phyloP scores from a whole-genome alignment of 179 eudicot genomes.

The Beta macrorhiza region DNA sequence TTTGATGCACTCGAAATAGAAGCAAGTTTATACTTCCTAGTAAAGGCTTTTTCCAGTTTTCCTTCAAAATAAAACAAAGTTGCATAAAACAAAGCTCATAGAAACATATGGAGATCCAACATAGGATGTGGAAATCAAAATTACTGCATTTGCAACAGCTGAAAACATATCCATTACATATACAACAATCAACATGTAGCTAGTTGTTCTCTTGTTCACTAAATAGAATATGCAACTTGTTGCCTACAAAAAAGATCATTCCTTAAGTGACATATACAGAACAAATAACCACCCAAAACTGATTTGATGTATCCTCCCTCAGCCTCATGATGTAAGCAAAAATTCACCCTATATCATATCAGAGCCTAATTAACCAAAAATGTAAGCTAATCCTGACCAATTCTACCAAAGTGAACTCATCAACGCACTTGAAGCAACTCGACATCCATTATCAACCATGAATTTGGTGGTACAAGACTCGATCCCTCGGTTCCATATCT shows the following conservation, averaged over 20 bases:
- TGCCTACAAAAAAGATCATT: background rate
- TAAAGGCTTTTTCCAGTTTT: no score
- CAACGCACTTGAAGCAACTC: conserved; percentile 45
- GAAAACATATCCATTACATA: no score
- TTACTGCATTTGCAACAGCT: no score
- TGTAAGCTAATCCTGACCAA: conserved; percentile 1
- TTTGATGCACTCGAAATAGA: no score
- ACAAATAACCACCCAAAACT: background rate
- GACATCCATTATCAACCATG: conserved; percentile 73
- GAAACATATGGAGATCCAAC: background rate
- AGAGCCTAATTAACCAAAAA: background rate
- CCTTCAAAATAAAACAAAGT: no score
- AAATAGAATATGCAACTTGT: background rate
- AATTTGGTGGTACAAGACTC: conserved; percentile 61
- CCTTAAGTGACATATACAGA: background rate
- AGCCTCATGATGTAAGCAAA: background rate
- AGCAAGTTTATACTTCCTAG: no score
- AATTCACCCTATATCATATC: background rate
- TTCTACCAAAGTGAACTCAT: background rate
- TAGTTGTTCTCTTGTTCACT: background rate
- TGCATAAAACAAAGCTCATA: no score
- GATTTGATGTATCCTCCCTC: background rate
- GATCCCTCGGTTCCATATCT: conserved; percentile 53
- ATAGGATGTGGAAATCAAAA: no score
- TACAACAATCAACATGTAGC: background rate